Evolutionary conservation across 768 basidiomycete genomes (phyloP).

Genomic region (Rhodotorula babjevae): DNA sequence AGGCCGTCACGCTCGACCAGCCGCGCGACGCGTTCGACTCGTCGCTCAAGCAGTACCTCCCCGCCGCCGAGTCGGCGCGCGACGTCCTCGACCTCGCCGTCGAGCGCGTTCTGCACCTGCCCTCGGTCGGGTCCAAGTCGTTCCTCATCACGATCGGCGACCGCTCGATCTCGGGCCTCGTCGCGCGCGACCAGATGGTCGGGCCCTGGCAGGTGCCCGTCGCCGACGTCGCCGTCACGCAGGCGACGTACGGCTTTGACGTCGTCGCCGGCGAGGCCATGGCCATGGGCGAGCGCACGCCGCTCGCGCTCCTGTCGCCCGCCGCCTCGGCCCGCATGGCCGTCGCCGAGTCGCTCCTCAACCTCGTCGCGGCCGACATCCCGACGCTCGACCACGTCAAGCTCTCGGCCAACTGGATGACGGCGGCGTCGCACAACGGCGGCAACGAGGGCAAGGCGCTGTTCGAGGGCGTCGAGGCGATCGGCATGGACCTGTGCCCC

Average conservation of each 20-base stretch:
- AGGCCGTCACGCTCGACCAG: constrained; percentile 56
- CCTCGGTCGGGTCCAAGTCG: constrained; percentile 88
- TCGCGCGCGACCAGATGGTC: constrained; percentile 96
- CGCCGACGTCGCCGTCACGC: constrained; percentile 92
- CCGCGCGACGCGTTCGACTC: constrained; percentile 61
- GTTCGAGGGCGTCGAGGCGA: constrained; percentile 76
- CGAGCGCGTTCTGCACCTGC: constrained; percentile 78
- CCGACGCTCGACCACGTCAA: constrained; percentile 70
- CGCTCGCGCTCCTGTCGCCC: constrained; percentile 76
- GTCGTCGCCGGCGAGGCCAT: constrained; percentile 83
- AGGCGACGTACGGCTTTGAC: constrained; percentile 88
- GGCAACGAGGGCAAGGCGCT: constrained; percentile 76
- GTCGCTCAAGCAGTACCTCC: constrained; percentile 62
- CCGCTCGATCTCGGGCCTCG: constrained; percentile 85
- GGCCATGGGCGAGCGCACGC: constrained; percentile 97
- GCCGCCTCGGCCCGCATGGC: constrained; percentile 95
- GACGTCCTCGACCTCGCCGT: constrained; percentile 56
- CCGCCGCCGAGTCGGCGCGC: constrained; percentile 48
- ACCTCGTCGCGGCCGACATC: constrained; percentile 75
- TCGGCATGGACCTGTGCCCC: constrained; percentile 91
- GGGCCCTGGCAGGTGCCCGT: constrained; percentile 98
- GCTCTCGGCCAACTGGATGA: constrained; percentile 99
- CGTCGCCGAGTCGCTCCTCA: constrained; percentile 86
- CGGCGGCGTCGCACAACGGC: constrained; percentile 68
- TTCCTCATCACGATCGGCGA: constrained; percentile 99